Evolutionary conservation across 345 rosid species (phyloP).

Genomic region (Eucalyptus microcorys): DNA sequence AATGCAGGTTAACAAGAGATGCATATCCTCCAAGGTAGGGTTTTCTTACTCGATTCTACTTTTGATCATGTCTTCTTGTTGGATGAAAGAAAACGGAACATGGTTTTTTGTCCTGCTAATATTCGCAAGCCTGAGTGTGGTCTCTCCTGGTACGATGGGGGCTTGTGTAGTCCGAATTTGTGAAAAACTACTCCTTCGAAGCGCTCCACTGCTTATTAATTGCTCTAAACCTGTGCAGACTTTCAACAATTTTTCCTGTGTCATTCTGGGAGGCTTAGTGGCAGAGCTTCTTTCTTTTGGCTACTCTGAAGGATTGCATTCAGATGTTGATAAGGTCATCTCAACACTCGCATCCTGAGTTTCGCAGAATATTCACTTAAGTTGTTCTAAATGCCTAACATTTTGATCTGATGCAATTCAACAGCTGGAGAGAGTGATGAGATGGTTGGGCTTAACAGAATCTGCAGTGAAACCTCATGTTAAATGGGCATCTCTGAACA

Average conservation of each 20-base stretch:
- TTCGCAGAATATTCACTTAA: neutral
- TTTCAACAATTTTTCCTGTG: constrained; percentile 31
- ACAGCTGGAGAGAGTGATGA: constrained; percentile 25
- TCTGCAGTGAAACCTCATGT: constrained; percentile 17
- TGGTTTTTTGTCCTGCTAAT: neutral
- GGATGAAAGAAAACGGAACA: neutral
- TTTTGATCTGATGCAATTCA: neutral
- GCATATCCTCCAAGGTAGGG: constrained; percentile 36
- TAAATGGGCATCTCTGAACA: constrained; percentile 36
- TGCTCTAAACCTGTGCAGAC: constrained; percentile 3
- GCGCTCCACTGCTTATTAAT: neutral
- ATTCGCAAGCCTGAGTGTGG: neutral
- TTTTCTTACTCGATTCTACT: neutral
- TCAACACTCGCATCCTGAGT: neutral
- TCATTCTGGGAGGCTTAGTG: constrained; percentile 40
- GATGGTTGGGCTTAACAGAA: constrained; percentile 19
- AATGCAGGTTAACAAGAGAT: constrained; percentile 12
- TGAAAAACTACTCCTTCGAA: neutral
- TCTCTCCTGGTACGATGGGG: neutral
- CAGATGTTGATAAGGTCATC: constrained; percentile 37
- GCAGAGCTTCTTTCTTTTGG: constrained; percentile 39
- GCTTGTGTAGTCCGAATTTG: neutral
- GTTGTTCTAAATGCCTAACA: neutral
- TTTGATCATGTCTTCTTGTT: neutral
- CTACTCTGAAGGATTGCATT: constrained; percentile 26